These are phyloP conservation scores for Dichotomopilus funicola DNA, from an alignment of 2,329 filamentous ascomycete genomes.

Conservation along the genomic window DNA sequence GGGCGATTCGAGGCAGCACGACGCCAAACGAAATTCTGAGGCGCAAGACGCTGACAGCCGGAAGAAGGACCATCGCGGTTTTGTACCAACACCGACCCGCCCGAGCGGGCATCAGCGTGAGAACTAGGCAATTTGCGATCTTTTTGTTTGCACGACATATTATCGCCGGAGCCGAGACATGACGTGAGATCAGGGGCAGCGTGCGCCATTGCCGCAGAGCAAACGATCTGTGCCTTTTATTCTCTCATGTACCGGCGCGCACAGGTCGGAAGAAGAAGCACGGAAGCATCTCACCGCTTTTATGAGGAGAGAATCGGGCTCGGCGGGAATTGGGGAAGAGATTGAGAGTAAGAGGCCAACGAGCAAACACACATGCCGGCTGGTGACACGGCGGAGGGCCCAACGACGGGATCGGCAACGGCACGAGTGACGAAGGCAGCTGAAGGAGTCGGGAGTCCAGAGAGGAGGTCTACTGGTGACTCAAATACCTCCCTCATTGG, in stretches of 20 bases:
- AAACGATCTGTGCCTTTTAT: neutral
- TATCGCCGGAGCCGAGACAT: conserved; percentile 15
- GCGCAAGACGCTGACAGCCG: conserved; percentile 7
- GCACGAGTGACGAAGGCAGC: neutral
- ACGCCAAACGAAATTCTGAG: conserved; percentile 23
- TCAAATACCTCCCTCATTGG: conserved; percentile 18
- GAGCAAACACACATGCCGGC: neutral
- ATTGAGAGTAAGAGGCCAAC: neutral
- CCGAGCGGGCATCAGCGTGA: no score
- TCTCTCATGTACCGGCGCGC: conserved; percentile 21
- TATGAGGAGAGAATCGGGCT: neutral
- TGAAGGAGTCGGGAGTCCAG: no score
- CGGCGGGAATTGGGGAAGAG: no score
- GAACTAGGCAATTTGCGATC: conserved; percentile 10
- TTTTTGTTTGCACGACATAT: conserved; percentile 15
- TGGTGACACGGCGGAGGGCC: neutral
- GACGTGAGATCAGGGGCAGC: conserved; percentile 24
- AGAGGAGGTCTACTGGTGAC: no score
- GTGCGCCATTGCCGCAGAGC: conserved; percentile 18
- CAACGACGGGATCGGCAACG: conserved; percentile 5
- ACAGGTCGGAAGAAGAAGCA: conserved; percentile 26
- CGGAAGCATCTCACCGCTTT: conserved; percentile 26
- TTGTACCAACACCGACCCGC: conserved; percentile 12
- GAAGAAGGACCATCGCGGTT: conserved; percentile 2
- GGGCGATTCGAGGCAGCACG: conserved; percentile 15